Base-by-base conservation (phyloP, 768 basidiomycete species). In the Macrolepiota dolichaula region DNA sequence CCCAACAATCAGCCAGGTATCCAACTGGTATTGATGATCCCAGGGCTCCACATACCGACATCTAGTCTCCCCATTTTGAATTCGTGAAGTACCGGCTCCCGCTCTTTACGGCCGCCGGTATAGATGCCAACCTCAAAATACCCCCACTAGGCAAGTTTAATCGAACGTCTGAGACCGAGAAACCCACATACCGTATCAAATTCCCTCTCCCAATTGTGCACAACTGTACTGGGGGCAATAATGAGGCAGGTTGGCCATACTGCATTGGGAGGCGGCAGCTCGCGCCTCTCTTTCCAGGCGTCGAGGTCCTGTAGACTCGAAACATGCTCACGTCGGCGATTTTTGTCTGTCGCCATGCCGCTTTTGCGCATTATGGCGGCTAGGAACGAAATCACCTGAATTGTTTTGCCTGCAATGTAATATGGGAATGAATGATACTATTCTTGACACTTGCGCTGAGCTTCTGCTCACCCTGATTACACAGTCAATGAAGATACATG, bases 311-410 rank as follows among this genome's bases (percentile, higher is more conserved):
- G 88, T 5, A 92, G 76, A 10, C 72, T 70, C 17, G 86, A 84
- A n/a, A 94, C 84, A 71, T 89, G 76, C 6, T 83, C 77, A 49
- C 79, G 81, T 12, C 94, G 82, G 17, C 94, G 83, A 50, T 83
- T 72, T n/a, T 77, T 67, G 70, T 97, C 95, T 3, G 78, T 77
- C 6, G 66, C 68, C 40, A 85, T 77, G 1, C 93, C 93, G 1
- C 77, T 72, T 72, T 96, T 96, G 63, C 80, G 76, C 96, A 97
- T 96, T 61, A 98, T 90, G 0, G 96, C 95, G 0, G 93, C 89
- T 2, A 98, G 80, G 68, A 94, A 91, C 0, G 89, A 82, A 49
- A 95, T 91, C 25, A 94, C 88, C 72, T 98, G 96, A 22, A 98
- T 94, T 0, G 96, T 98, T 82, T 98, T 98, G 2, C 89, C 96